A percentile compares a stretch with the other conserved stretches of the same genome.
phyloP scores from a whole-genome alignment of 306 rosid species.

The Elaeagnus macrophylla region DNA sequence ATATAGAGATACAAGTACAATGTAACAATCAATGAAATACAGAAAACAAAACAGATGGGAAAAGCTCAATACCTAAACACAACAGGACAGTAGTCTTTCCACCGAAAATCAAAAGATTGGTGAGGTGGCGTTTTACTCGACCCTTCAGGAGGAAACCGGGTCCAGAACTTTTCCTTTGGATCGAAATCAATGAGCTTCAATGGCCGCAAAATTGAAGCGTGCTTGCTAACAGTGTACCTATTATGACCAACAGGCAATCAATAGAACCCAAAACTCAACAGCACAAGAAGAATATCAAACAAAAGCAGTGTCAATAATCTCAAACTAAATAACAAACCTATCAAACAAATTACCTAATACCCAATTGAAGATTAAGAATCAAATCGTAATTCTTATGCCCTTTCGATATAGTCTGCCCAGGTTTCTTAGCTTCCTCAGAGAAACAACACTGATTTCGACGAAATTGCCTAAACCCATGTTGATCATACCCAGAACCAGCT shows the following conservation, averaged over 20 bases:
- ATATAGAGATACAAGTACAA: neutral
- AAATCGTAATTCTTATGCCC: conserved; percentile 91
- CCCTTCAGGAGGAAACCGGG: conserved; percentile 83
- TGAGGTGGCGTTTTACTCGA: conserved; percentile 90
- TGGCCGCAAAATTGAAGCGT: conserved; percentile 50
- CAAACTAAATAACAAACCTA: neutral
- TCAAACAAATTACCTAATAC: conserved; percentile 49
- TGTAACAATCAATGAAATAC: neutral
- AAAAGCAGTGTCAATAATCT: neutral
- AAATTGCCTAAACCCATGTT: conserved; percentile 32
- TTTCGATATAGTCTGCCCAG: conserved; percentile 65
- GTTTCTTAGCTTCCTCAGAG: conserved; percentile 62
- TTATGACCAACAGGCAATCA: neutral
- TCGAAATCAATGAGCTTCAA: conserved; percentile 67
- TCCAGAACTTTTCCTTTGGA: conserved; percentile 92
- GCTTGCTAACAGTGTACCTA: conserved; percentile 83
- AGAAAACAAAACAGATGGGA: neutral
- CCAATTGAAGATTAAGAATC: conserved; percentile 89
- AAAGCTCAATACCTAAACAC: conserved; percentile 63
- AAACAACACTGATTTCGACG: conserved; percentile 39
- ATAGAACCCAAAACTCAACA: conserved; percentile 6
- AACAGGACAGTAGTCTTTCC: conserved; percentile 97
- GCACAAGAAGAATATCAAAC: neutral
- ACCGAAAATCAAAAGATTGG: conserved; percentile 71
- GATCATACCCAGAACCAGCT: conserved; percentile 30